Evolutionary conservation across 2,329 filamentous ascomycete species (phyloP), one percentile per base, ranked within the genome.

Genomic region (Hymenoscyphus linearis): DNA sequence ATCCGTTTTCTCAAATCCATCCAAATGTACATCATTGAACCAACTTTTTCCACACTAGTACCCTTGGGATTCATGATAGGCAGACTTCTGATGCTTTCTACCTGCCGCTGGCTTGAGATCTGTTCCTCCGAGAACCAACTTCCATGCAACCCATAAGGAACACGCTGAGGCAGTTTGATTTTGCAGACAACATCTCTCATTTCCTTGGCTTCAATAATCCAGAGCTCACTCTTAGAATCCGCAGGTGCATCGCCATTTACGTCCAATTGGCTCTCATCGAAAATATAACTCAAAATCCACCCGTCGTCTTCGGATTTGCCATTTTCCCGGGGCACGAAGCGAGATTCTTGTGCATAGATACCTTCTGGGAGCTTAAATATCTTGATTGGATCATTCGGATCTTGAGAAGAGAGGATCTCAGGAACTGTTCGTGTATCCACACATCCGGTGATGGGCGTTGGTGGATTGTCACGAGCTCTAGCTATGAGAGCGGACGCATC

Each of bases 81-180:
- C 14, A 67, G 40, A 37, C 62, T 59, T 22, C 69, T 59, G 27
- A 69, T 68, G 1, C 55, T 68, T 35, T 71, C 67, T 1, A 69
- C 52, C 1, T 62, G 62, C 36, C 70, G 58, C 69, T 87, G 85
- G 1, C 70, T 70, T 7, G 68, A 64, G 25, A 87, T 79, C 62
- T 85, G 76, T 2, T 78, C 74, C 60, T 82, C 78, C 0, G 76
- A 74, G 59, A 87, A 86, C 83, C 85, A 88, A 6, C 76, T 77
- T 3, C 84, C 85, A 69, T 88, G 87, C 55, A 90, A 72, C 0
- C 87, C 87, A 67, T 90, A 90, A 0, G 87, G 86, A 0, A 90
- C 86, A 13, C 87, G 74, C 66, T 88, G 86, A 2, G 86, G 86
- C 36, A 91, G 73, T 22, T 74, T 73, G 3, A 90, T 77, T 62